phyloP scores from a whole-genome alignment of 2,329 filamentous ascomycete species.

The Escovopsis sp. region DNA sequence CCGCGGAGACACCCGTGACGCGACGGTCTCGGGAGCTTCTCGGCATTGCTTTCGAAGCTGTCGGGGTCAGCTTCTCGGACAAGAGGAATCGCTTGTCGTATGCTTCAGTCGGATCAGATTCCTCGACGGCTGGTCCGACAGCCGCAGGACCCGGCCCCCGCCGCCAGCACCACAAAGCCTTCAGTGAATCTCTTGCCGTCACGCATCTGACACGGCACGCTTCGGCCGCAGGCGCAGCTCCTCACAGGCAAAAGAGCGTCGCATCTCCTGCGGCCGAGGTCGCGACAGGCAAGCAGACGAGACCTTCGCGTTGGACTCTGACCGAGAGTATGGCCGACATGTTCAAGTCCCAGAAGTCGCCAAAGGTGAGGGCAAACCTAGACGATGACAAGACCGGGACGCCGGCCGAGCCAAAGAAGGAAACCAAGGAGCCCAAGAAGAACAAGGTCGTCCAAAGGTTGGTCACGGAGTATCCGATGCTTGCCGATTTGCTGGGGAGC shows the following conservation, averaged over 20 bases:
- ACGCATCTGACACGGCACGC: constrained; percentile 12
- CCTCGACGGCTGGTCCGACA: neutral
- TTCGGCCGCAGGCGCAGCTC: constrained; percentile 26
- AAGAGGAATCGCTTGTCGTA: constrained; percentile 1
- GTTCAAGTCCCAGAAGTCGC: constrained; percentile 40
- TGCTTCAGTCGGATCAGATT: constrained; percentile 1
- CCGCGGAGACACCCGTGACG: neutral
- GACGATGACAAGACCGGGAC: constrained; percentile 1
- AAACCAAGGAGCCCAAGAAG: constrained; percentile 1
- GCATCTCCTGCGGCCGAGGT: constrained; percentile 4
- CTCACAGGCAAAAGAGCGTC: constrained; percentile 18
- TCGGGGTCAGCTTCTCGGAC: neutral
- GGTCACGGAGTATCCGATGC: constrained; percentile 2
- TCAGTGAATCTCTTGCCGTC: neutral
- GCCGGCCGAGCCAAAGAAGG: constrained; percentile 1
- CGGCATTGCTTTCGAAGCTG: constrained; percentile 2
- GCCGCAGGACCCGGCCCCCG: constrained; percentile 2
- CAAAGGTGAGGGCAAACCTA: constrained; percentile 45
- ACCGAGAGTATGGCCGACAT: constrained; percentile 42
- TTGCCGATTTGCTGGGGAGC: neutral
- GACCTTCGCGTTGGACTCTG: constrained; percentile 32
- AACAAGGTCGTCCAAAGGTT: constrained; percentile 1
- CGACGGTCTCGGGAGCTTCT: neutral
- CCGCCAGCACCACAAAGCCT: constrained; percentile 1
- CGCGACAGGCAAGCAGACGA: constrained; percentile 7